Evolutionary conservation across 2,329 filamentous ascomycete species (phyloP).

Genomic region (Aureobasidium sp.): DNA sequence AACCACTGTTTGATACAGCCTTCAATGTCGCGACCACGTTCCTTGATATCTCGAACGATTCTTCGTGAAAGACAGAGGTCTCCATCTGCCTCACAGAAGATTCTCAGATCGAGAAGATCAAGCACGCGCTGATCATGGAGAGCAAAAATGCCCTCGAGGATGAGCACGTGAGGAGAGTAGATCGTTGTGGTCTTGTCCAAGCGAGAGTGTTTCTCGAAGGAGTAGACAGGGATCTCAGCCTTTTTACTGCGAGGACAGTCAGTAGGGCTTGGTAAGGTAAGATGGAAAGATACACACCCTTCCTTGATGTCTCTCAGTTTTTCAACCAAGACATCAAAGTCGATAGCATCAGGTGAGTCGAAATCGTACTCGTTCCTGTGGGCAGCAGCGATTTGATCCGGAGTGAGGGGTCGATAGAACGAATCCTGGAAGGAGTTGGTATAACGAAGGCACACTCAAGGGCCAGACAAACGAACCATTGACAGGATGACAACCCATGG

Average conservation of each 20-base stretch:
- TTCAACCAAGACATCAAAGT: slow-evolving; percentile 82
- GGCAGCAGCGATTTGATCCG: slow-evolving; percentile 69
- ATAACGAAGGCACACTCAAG: background rate
- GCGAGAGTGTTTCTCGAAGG: slow-evolving; percentile 83
- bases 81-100: slow-evolving; percentile 93
- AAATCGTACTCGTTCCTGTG: slow-evolving; percentile 94
- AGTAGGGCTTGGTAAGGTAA: background rate
- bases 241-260: slow-evolving; percentile 51
- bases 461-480: slow-evolving; percentile 55
- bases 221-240: slow-evolving; percentile 89
- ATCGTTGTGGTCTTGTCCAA: slow-evolving; percentile 73
- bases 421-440: slow-evolving; percentile 58
- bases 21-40: slow-evolving; percentile 84
- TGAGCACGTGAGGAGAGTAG: slow-evolving; percentile 92
- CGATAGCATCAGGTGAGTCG: slow-evolving; percentile 86
- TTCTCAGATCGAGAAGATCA: slow-evolving; percentile 84
- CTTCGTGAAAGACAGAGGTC: slow-evolving; percentile 87
- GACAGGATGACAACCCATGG: slow-evolving; percentile 98
- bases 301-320: slow-evolving; percentile 76
- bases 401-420: slow-evolving; percentile 84
- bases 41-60: slow-evolving; percentile 78
- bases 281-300: slow-evolving; percentile 56
- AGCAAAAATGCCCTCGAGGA: slow-evolving; percentile 93
- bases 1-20: slow-evolving; percentile 99
- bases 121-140: slow-evolving; percentile 80